Evolutionary conservation across 1,139 yeast species (phyloP), one percentile per base, ranked within the genome.

Genomic region (Candida dubliniensis): DNA sequence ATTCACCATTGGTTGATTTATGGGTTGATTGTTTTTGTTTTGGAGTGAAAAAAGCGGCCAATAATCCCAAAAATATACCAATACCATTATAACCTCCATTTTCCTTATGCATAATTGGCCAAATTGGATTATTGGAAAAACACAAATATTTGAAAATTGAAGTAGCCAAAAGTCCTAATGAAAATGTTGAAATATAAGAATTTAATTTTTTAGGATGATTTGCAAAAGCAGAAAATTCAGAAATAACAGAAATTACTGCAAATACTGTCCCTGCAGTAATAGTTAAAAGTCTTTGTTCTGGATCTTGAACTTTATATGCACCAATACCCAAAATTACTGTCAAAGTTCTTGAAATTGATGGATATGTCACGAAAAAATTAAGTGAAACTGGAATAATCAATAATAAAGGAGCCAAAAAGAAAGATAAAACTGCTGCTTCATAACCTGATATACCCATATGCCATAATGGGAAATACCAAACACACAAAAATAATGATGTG

Each of bases 381-480:
- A 78, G 70, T 11, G 87, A 38, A n/a, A 74, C 71, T 2, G 88
- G 81, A 12, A 86, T 54, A 3, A 66, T 60, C 34, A 89, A 67
- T 2, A 89, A 38, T 12, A 84, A 48, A 4, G 91, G 86, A 1
- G 84, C 77, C 29, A 81, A 49, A 36, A 85, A 71, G 24, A 82
- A 68, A 3, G 82, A 60, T 10, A 64, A 49, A 40, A 89, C 72
- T 2, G 82, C 77, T 0, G 87, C 86, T 64, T 93, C 99, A 61
- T 87, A 90, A 3, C 99, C 99, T 2, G 96, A 86, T 46, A 93
- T 84, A 8, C 98, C 98, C 98, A 93, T 90, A 60, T 86, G 81
- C 99, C 99, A 93, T 49, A 93, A 74, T 13, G 99, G 99, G 74
- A 93, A 93, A 68, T 87, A 89, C 99, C 99, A 93, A 41, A 93